Percentiles rank a stretch among this genome's conserved stretches.
Conservation (phyloP, 1,139 yeast genomes). For the Blastobotrys aristatus region DNA sequence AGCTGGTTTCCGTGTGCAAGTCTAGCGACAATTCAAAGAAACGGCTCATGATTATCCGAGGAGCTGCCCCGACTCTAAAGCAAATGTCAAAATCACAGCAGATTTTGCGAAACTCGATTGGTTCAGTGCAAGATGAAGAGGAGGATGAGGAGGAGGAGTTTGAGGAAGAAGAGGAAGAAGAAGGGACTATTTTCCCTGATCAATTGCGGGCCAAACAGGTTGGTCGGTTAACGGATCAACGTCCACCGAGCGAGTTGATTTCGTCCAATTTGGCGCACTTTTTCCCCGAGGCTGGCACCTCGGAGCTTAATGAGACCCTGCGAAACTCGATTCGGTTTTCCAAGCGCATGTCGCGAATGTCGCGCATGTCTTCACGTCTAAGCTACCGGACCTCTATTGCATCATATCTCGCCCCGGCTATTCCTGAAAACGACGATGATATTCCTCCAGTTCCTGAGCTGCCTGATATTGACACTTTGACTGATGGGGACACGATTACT, state of each 20-base stretch:
- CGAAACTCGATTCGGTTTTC: slow-evolving; percentile 79
- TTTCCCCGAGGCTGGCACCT: slow-evolving; percentile 78
- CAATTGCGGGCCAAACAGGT: neutral
- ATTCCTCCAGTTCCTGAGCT: slow-evolving; percentile 33
- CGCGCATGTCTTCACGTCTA: slow-evolving; percentile 21
- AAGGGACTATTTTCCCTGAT: slow-evolving; percentile 17
- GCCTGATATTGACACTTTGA: slow-evolving; percentile 16
- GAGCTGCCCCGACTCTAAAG: slow-evolving; percentile 57
- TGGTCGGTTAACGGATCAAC: slow-evolving; percentile 62
- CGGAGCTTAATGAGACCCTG: slow-evolving; percentile 71
- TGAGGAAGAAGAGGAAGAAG: slow-evolving; percentile 15
- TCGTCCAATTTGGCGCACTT: slow-evolving; percentile 86
- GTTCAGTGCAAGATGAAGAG: slow-evolving; percentile 1
- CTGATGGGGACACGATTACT: neutral
- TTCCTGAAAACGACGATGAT: slow-evolving; percentile 25
- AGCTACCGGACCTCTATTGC: slow-evolving; percentile 31
- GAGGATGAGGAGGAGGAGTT: slow-evolving; percentile 17
- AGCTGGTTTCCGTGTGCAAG: slow-evolving; percentile 76
- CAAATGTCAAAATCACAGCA: slow-evolving; percentile 63
- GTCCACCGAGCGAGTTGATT: slow-evolving; percentile 91
- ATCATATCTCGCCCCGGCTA: slow-evolving; percentile 20
- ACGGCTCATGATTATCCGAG: slow-evolving; percentile 60
- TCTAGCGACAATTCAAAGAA: slow-evolving; percentile 64
- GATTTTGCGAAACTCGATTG: slow-evolving; percentile 25
- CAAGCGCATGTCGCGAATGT: slow-evolving; percentile 48